Base-by-base conservation (phyloP, 2,329 filamentous ascomycete genomes). In the Alternaria conjuncta region DNA sequence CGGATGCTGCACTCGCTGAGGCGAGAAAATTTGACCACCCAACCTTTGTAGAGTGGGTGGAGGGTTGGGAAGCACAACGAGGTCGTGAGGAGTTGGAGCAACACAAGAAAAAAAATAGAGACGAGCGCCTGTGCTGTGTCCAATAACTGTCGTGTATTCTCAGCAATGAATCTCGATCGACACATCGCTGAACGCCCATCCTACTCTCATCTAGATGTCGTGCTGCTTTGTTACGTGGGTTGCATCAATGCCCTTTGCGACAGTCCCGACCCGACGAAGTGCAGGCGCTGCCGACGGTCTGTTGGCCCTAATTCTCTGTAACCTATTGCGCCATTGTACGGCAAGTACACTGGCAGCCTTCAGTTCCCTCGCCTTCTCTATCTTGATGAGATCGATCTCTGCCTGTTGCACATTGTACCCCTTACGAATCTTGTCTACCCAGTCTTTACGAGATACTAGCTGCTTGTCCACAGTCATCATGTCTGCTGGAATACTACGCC, bases 91-190 rank as follows among this genome's bases (percentile, higher is more conserved):
- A 21, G n/a, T 21, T 45, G 5, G 43, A 20, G 20, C 43, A 0
- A 20, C 1, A 0, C n/a, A 45, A 2, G 6, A 0, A 21, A 1
- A 45, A 45, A 2, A 45, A 45, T 3, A 9, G 18, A 20, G 0
- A 45, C 43, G 6, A 45, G 43, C 36, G 0, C n/a, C n/a, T 0
- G 20, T 45, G 43, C 43, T 45, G 0, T 21, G 43, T 45, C 0
- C 43, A 45, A 45, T 44, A 3, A 21, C 1, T 44, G 8, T n/a
- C 2, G 13, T 36, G 32, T 36, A 36, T 5, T 36, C 15, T 2
- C 2, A 9, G 32, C 25, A 26, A 26, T 26, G 25, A 26, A 26
- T 10, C 9, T 26, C 25, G 25, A 26, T 26, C 25, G 25, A 26
- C 25, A 26, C 25, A 26, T 26, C 25, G 25, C 25, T 26, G 25